These are phyloP conservation scores for Colletotrichum noveboracense DNA, from an alignment of 2,329 filamentous ascomycete species.

Conservation along the genomic window DNA sequence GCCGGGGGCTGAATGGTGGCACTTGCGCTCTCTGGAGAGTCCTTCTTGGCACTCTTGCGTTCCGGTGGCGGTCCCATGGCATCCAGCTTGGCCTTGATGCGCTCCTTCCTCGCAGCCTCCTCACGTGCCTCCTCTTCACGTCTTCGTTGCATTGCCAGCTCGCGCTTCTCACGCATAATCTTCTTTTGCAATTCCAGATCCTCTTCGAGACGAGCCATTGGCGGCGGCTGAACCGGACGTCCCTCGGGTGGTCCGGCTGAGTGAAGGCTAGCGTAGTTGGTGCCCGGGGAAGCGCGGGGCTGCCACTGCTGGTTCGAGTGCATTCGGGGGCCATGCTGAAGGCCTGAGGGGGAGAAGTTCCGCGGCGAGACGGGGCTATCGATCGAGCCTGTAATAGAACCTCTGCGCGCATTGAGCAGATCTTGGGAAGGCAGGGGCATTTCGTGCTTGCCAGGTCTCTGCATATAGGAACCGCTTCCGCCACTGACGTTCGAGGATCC, in stretches of 20 bases:
- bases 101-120: constrained; percentile 73
- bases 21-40: constrained; percentile 50
- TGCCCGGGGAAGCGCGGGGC: constrained; percentile 47
- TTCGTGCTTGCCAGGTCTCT: constrained; percentile 57
- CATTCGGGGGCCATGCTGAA: constrained; percentile 32
- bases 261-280: constrained; percentile 44
- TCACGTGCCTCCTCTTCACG: constrained; percentile 74
- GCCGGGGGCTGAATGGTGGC: constrained; percentile 28
- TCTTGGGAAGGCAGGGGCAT: constrained; percentile 47
- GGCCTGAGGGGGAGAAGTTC: constrained; percentile 42
- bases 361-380: constrained; percentile 57
- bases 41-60: constrained; percentile 62
- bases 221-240: constrained; percentile 31
- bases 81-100: constrained; percentile 75
- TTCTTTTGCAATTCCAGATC: constrained; percentile 70
- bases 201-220: constrained; percentile 46
- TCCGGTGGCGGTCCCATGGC: constrained; percentile 70
- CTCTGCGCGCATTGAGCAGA: constrained; percentile 47
- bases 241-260: constrained; percentile 33
- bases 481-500: constrained; percentile 93
- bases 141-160: constrained; percentile 71
- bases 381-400: constrained; percentile 54
- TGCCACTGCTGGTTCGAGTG: constrained; percentile 21
- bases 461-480: constrained; percentile 73
- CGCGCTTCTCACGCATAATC: constrained; percentile 75